Conservation (phyloP, 2,329 filamentous ascomycete genomes). For the Aspergillus pseudotamarii region DNA sequence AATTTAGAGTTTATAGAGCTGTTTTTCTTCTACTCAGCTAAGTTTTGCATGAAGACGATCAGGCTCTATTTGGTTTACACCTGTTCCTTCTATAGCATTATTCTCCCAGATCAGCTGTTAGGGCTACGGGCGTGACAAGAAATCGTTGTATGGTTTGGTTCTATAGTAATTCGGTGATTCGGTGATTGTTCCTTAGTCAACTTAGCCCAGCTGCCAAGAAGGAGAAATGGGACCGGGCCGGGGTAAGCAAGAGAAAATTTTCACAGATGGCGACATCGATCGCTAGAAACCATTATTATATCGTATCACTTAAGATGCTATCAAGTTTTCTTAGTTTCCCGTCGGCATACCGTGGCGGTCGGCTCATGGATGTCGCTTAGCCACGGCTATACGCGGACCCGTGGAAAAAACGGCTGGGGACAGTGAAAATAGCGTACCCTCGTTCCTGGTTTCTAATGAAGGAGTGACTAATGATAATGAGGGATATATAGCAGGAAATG, state of each 20-base stretch:
- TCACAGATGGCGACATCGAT: not conserved
- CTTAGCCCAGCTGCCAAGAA: not conserved
- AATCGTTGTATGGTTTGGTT: not conserved
- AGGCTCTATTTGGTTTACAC: not conserved
- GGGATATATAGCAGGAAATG: not conserved
- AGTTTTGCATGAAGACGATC: not conserved
- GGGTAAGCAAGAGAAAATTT: not conserved
- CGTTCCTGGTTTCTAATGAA: not conserved
- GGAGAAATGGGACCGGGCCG: not conserved
- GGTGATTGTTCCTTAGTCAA: not conserved
- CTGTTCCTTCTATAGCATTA: too few species aligned
- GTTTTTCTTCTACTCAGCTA: not conserved
- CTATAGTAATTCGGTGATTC: not conserved
- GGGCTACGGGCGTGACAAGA: not conserved
- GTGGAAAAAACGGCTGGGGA: not conserved
- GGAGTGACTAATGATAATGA: conserved; percentile 2
- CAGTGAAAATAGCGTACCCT: not conserved
- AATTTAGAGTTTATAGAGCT: not conserved
- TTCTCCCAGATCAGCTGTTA: not conserved
- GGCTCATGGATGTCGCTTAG: not conserved
- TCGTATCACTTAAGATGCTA: not conserved
- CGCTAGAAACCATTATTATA: not conserved
- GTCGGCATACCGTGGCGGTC: conserved; percentile 3
- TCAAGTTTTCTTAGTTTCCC: conserved; percentile 1
- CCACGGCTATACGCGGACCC: not conserved